Conservation (phyloP, 2,329 filamentous ascomycete genomes). For the Trichoderma arundinaceum region DNA sequence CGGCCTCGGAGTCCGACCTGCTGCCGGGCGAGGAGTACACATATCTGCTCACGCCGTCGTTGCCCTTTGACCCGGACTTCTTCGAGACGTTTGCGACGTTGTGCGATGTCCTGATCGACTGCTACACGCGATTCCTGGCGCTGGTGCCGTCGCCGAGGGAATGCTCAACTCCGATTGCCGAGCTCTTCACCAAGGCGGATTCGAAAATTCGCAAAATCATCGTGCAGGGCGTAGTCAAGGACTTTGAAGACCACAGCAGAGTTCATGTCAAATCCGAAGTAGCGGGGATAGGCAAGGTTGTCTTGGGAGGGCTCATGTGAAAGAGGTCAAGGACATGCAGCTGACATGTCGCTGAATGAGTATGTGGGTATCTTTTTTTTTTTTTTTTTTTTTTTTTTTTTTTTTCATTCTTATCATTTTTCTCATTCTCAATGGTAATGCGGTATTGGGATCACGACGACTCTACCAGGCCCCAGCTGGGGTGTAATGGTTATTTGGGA, state of each 20-base stretch:
- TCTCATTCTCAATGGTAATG: not conserved
- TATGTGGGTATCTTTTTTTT: not conserved
- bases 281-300: conserved; percentile 83
- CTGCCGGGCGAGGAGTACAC: conserved; percentile 86
- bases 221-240: conserved; percentile 82
- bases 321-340: not conserved
- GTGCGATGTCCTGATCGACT: conserved; percentile 93
- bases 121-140: conserved; percentile 78
- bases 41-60: conserved; percentile 83
- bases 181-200: conserved; percentile 90
- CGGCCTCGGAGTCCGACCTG: conserved; percentile 67
- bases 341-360: not conserved
- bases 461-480: not conserved
- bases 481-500: not conserved
- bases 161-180: conserved; percentile 73
- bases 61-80: conserved; percentile 97
- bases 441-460: not conserved
- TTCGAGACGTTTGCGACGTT: conserved; percentile 95
- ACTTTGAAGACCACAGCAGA: conserved; percentile 89
- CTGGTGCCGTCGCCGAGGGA: conserved; percentile 77
- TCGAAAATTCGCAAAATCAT: conserved; percentile 85
- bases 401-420: not conserved
- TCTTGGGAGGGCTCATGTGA: conserved; percentile 82
- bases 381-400: not conserved
- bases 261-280: conserved; percentile 79